Evolutionary conservation across 2,329 filamentous ascomycete genomes (phyloP).

Genomic region (Arthrobotrys conoides): DNA sequence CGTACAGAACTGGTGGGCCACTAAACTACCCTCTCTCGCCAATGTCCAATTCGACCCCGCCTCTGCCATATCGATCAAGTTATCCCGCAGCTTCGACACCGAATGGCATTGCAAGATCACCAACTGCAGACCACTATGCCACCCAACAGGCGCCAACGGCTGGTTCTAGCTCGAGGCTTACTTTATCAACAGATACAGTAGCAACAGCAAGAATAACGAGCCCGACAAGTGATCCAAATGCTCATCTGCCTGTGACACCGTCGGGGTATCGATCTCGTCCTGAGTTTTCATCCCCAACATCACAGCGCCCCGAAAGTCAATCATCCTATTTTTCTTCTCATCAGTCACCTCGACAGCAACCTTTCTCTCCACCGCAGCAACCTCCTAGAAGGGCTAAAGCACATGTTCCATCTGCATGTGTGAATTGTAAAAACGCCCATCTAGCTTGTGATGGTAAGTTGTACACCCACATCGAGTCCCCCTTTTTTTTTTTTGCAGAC

Average conservation of each 20-base stretch:
- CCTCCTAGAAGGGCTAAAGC: slow-evolving; percentile 77
- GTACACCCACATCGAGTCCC: slow-evolving; percentile 21
- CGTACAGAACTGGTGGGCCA: slow-evolving; percentile 56
- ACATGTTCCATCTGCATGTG: slow-evolving; percentile 86
- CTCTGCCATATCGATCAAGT: slow-evolving; percentile 63
- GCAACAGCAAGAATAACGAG: slow-evolving; percentile 58
- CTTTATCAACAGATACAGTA: slow-evolving; percentile 58
- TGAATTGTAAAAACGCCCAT: slow-evolving; percentile 88
- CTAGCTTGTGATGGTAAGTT: slow-evolving; percentile 72
- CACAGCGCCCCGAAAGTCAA: slow-evolving; percentile 61
- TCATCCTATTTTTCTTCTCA: slow-evolving; percentile 63
- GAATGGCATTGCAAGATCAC: slow-evolving; percentile 61
- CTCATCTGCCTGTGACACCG: slow-evolving; percentile 45
- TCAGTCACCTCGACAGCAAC: slow-evolving; percentile 59
- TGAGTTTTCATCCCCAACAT: slow-evolving; percentile 60
- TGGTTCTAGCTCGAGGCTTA: slow-evolving; percentile 40
- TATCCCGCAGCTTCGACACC: slow-evolving; percentile 60
- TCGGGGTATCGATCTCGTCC: slow-evolving; percentile 51
- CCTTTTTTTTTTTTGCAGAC: slow-evolving; percentile 23
- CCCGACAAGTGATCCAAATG: slow-evolving; percentile 41
- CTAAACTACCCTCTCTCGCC: slow-evolving; percentile 77
- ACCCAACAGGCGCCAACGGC: slow-evolving; percentile 22
- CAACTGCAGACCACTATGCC: slow-evolving; percentile 55
- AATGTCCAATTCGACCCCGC: slow-evolving; percentile 78
- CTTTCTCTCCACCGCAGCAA: slow-evolving; percentile 74